Conservation (phyloP, 2,329 filamentous ascomycete species). For the Colletotrichum horii region DNA sequence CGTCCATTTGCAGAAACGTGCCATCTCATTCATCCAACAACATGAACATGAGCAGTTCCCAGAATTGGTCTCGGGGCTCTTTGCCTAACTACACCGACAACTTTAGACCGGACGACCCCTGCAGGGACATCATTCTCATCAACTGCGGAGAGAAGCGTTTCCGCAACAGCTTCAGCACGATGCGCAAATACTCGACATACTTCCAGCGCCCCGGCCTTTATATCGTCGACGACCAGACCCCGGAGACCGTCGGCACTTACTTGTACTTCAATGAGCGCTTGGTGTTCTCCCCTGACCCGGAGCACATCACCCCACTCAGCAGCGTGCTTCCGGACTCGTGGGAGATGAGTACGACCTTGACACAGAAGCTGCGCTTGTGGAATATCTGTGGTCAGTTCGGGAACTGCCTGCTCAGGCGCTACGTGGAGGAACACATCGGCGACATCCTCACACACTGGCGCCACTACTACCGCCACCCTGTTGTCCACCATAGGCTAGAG, state of each 20-base stretch:
- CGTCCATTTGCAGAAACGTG: background rate
- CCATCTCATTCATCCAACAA: background rate
- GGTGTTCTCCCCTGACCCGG: background rate
- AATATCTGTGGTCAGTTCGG: background rate
- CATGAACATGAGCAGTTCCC: background rate
- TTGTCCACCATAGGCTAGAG: background rate
- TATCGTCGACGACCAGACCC: background rate
- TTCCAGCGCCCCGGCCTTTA: background rate
- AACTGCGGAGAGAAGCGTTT: background rate
- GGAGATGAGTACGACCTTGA: background rate
- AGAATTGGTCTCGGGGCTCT: background rate
- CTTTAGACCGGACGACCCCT: fast-evolving
- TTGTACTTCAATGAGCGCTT: background rate
- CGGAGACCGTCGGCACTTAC: background rate
- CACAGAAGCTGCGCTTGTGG: background rate
- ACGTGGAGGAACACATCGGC: background rate
- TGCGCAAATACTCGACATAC: background rate
- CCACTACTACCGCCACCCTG: background rate
- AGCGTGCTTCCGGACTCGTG: background rate
- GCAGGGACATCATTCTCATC: background rate
- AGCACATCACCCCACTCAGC: background rate
- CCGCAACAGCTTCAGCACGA: background rate
- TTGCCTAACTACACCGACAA: background rate
- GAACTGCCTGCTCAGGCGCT: background rate
- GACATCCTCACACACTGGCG: background rate